Evolutionary conservation across 352 stramenopile species (phyloP), one percentile per base, ranked within the genome.

Genomic region (Globisporangium takayamanum): DNA sequence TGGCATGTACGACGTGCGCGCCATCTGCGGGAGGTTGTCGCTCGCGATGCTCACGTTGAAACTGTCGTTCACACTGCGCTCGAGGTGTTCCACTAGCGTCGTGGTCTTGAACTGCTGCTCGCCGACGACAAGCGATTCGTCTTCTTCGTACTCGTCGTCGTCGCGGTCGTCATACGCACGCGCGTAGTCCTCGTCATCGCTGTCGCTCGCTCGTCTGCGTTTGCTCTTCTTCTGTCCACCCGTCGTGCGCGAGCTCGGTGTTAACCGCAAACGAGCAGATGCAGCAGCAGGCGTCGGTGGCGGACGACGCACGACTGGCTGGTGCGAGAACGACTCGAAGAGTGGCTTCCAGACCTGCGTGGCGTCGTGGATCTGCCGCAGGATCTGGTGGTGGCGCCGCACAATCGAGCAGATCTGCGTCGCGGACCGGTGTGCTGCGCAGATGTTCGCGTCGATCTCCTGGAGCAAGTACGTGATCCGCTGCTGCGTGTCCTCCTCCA

Each of bases 361-460:
- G 45, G 78, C 69, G 50, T 85, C 78, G 56, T 89, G 74, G 65
- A 90, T 89, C 63, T 89, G 76, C 12, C 75, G 65, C 53, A 90
- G 60, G 41, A 92, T 85, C 63, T 89, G 80, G 70, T 92, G 79
- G 62, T 92, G 82, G 26, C 79, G 64, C 18, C 82, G 66, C 47
- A 90, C 74, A 0, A 75, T 92, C 22, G 67, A 63, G 62, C 71
- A 88, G 56, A 92, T 90, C 62, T 90, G 76, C 55, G 82, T 90
- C 33, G 82, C 82, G 55, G 80, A 88, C 36, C 78, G 78, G 44
- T 92, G 82, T 42, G 82, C 80, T 37, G 82, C 80, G 57, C 74
- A 89, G 60, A 92, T 85, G 66, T 90, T 90, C 53, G 77, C 76
- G 55, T 92, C 83, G 69, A 92, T 90, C 73, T 92, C 83, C 69